Conservation (phyloP, 805 yeast species). For the Candida orba region DNA sequence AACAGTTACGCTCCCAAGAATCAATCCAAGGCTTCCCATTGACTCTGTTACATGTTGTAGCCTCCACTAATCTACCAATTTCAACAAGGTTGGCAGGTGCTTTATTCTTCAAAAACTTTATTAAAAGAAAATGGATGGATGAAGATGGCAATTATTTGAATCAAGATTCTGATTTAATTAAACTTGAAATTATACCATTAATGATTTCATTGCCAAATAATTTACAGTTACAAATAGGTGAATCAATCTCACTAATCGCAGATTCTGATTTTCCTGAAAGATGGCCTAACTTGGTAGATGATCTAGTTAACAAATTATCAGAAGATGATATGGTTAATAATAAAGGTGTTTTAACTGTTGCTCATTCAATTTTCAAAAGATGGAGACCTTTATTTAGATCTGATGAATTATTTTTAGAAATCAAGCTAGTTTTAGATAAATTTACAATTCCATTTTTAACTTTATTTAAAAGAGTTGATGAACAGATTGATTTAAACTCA, state of each 20-base stretch:
- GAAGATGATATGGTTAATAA: constrained; percentile 62
- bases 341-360: constrained; percentile 82
- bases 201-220: constrained; percentile 78
- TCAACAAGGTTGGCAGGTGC: constrained; percentile 82
- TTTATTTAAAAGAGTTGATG: constrained; percentile 63
- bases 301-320: constrained; percentile 60
- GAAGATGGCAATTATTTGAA: constrained; percentile 77
- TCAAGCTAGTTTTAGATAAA: constrained; percentile 76
- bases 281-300: constrained; percentile 76
- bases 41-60: constrained; percentile 68
- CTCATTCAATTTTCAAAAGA: constrained; percentile 91
- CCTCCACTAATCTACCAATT: constrained; percentile 44
- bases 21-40: constrained; percentile 66
- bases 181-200: constrained; percentile 70
- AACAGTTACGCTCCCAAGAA: constrained; percentile 56
- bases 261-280: constrained; percentile 91
- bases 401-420: constrained; percentile 83
- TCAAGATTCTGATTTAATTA: constrained; percentile 63
- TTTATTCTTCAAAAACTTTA: constrained; percentile 79
- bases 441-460: constrained; percentile 74
- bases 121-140: constrained; percentile 83
- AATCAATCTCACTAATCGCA: constrained; percentile 86
- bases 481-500: constrained; percentile 42
- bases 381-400: constrained; percentile 95
- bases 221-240: constrained; percentile 90